Conservation (phyloP, 2,329 filamentous ascomycete species). For the Xylariomycetidae sp. region DNA sequence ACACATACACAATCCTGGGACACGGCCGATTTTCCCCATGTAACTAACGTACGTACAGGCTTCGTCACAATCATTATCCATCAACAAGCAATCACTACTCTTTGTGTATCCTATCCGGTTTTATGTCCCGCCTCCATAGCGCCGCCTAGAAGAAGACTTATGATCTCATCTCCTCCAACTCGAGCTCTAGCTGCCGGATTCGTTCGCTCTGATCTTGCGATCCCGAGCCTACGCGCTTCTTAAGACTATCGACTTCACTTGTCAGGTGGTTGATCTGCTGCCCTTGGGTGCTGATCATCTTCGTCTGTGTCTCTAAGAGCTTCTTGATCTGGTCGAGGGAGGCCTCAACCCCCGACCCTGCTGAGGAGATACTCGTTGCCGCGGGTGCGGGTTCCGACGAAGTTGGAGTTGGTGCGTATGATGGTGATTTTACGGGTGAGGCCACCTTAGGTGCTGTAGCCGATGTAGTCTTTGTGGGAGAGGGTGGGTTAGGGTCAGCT, state of each 20-base stretch:
- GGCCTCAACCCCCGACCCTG: constrained; percentile 53
- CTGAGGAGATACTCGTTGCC: constrained; percentile 25
- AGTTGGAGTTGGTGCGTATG: constrained; percentile 25
- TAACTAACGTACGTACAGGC: too few relatives aligned
- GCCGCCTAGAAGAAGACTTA: constrained; percentile 26
- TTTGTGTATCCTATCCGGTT: constrained; percentile 13
- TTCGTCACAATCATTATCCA: constrained; percentile 22
- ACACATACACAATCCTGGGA: too few relatives aligned
- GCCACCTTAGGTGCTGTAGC: constrained; percentile 39
- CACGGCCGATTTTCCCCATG: too few relatives aligned
- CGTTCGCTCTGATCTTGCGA: constrained; percentile 62
- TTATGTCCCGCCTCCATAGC: too few relatives aligned
- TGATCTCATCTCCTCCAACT: constrained; percentile 58
- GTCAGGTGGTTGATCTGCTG: constrained; percentile 69
- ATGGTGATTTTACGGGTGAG: constrained; percentile 38
- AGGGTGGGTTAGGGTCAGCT: constrained; percentile 19
- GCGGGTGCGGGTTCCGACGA: constrained; percentile 35
- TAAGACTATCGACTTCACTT: constrained; percentile 73
- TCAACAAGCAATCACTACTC: constrained; percentile 8
- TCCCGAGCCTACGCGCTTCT: constrained; percentile 64
- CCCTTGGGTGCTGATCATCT: constrained; percentile 72
- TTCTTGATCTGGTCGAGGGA: constrained; percentile 73
- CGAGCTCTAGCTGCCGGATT: constrained; percentile 63
- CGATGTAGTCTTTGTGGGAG: constrained; percentile 29
- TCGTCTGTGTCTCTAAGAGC: constrained; percentile 71